Evolutionary conservation across 139 green algal species (phyloP).

Genomic region (Penium margaritaceum): DNA sequence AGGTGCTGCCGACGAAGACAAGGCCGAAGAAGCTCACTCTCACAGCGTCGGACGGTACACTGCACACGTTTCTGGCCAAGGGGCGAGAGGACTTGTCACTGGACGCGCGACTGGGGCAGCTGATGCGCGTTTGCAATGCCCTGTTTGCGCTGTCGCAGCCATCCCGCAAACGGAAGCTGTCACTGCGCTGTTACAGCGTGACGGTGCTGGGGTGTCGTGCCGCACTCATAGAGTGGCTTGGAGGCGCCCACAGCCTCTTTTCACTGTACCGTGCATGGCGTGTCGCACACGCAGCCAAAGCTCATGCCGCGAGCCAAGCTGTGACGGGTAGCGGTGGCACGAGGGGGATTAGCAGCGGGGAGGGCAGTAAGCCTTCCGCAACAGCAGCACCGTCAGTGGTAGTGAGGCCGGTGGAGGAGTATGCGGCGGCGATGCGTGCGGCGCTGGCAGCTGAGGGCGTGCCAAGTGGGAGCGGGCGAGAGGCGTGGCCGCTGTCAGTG

Average conservation of each 20-base stretch:
- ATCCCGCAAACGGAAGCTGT: conserved; percentile 21
- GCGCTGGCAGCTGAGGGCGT: conserved; percentile 31
- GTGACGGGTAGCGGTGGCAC: too few species aligned
- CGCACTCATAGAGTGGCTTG: conserved; percentile 81
- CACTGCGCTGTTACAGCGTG: conserved; percentile 59
- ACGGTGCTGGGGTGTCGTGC: conserved; percentile 61
- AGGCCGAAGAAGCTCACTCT: conserved; percentile 73
- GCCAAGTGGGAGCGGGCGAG: neutral
- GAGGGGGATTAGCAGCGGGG: too few species aligned
- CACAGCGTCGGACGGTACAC: conserved; percentile 63
- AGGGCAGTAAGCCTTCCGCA: too few species aligned
- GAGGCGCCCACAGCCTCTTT: conserved; percentile 66
- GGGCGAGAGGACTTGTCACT: conserved; percentile 76
- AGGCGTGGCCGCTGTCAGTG: conserved; percentile 33
- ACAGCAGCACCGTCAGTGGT: neutral
- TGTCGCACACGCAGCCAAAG: conserved; percentile 42
- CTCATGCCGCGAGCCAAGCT: neutral
- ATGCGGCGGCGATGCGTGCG: conserved; percentile 51
- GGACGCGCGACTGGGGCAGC: conserved; percentile 72
- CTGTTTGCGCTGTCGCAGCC: conserved; percentile 44
- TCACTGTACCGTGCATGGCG: conserved; percentile 71
- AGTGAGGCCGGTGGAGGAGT: conserved; percentile 48
- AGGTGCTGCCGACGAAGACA: conserved; percentile 67
- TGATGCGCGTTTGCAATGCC: conserved; percentile 48
- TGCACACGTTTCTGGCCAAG: conserved; percentile 76